Base-by-base conservation (phyloP, 148 eudicot genomes). In the Nyssa sinensis region DNA sequence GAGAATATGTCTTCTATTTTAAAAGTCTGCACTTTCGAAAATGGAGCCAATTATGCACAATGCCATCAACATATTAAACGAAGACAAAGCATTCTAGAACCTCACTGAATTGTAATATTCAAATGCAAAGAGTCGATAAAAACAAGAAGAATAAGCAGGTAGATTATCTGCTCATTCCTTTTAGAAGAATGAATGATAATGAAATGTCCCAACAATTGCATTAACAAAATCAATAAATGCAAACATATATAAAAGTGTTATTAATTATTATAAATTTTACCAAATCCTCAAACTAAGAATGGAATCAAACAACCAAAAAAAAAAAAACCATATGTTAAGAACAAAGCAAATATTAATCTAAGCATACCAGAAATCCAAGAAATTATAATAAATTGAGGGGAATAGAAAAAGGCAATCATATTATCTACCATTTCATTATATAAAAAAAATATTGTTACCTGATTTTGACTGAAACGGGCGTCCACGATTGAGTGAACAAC, bases 401-500 rank as follows among this genome's bases (percentile, higher is more conserved):
- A 64, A 1, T 13, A 25, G 5, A 73, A 62, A 27, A 10, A 10
- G 0, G n/a, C 3, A 24, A 37, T 4, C 10, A 37, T 17, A 17
- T 11, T 4, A 58, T 9, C 55, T 49, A 23, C 34, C 1, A 27
- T 25, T 17, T 3, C 33, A 12, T 2, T 28, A 0, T 49, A 19
- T 1, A 71, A 67, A 13, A 29, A 37, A 28, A 35, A 78, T 51
- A 59, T 11, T 9, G 21, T 55, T 2, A 88, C 91, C 88, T 91
- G 85, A 83, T 30, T 34, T 78, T 66, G 37, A 62, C 60, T 3
- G 85, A 75, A 34, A 83, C 69, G 24, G 95, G 91, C 14, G 89
- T 84, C 97, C 97, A 93, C 0, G 95, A 84, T 66, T 90, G 97
- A 10, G 95, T 90, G 68, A 93, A 93, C 75, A 90, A 70, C 0